Evolutionary conservation across 441 rosid species (phyloP).

Genomic region (Jatropha podagrica): DNA sequence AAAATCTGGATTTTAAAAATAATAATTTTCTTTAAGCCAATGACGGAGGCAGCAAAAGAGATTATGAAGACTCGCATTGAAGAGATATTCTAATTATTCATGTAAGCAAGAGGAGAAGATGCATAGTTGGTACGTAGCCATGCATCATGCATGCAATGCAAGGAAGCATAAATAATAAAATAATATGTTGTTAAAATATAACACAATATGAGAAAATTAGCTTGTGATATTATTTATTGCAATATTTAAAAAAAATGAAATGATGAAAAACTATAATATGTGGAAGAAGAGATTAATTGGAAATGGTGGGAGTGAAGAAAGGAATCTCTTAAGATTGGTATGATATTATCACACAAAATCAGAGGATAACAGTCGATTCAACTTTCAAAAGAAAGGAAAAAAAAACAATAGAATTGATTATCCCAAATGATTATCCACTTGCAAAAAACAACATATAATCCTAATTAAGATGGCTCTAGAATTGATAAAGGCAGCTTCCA

Average conservation of each 20-base stretch:
- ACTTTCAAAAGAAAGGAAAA: background rate
- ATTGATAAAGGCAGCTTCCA: constrained; percentile 68
- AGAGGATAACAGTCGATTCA: constrained; percentile 30
- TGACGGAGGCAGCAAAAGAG: too few relatives aligned
- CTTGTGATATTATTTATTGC: too few relatives aligned
- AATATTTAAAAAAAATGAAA: background rate
- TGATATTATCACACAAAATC: constrained; percentile 35
- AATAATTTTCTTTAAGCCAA: too few relatives aligned
- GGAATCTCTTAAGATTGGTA: background rate
- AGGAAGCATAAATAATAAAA: too few relatives aligned
- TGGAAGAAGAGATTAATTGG: background rate
- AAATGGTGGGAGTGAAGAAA: background rate
- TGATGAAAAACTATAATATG: background rate
- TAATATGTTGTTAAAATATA: too few relatives aligned
- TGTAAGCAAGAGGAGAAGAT: too few relatives aligned
- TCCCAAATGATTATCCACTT: constrained; percentile 23
- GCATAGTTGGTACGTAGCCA: too few relatives aligned
- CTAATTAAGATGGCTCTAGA: constrained; percentile 22
- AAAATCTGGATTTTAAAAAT: too few relatives aligned
- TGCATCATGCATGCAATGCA: too few relatives aligned
- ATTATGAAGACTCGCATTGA: too few relatives aligned
- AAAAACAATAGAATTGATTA: constrained; percentile 7
- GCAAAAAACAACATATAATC: background rate
- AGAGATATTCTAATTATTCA: too few relatives aligned
- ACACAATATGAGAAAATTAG: too few relatives aligned